Base-by-base conservation (phyloP, 345 rosid species). In the Linum trigynum region DNA sequence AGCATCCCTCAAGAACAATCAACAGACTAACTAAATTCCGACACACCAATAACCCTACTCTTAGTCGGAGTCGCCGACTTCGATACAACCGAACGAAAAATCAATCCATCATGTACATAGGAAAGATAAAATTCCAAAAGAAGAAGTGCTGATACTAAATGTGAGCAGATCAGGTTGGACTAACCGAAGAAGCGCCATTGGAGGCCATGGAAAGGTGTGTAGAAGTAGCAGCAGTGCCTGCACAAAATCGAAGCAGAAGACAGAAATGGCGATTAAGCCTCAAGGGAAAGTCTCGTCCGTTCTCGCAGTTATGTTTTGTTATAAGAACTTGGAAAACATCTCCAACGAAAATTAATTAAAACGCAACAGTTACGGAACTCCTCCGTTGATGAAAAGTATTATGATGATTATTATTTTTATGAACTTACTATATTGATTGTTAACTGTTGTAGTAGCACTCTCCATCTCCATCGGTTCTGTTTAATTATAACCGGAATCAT, bases 141-240 rank as follows among this genome's bases (percentile, higher is more conserved):
- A 12, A 48, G 14, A 48, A 48, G 14, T 1, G 53, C 2, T 48
- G 14, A 45, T 45, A 45, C 10, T 5, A 45, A 3, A 9, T 9
- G 8, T 12, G 53, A 48, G 53, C 65, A 57, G 58, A 59, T 38
- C 53, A 9, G n/a, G 48, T 56, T 51, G 42, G 53, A 67, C 71
- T 72, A 67, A 90, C 98, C 97, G 82, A 72, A 15, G 98, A 86
- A 81, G 85, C 87, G 69, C 96, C 96, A 73, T 90, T 92, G 64
- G 89, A 80, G 72, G 96, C 85, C 98, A 92, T 92, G 75, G 55
- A 15, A 48, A 15, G 3, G 53, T 48, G 3, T 48, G 53, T 1
- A 7, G 53, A 48, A 48, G 9, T 48, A 15, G 11, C 14, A 10
- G 14, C 53, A 48, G 11, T 7, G 53, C 14, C 14, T 12, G 3